These are phyloP conservation scores for Penicillium sp. DNA, from an alignment of 2,329 filamentous ascomycete genomes.

Conservation along the genomic window DNA sequence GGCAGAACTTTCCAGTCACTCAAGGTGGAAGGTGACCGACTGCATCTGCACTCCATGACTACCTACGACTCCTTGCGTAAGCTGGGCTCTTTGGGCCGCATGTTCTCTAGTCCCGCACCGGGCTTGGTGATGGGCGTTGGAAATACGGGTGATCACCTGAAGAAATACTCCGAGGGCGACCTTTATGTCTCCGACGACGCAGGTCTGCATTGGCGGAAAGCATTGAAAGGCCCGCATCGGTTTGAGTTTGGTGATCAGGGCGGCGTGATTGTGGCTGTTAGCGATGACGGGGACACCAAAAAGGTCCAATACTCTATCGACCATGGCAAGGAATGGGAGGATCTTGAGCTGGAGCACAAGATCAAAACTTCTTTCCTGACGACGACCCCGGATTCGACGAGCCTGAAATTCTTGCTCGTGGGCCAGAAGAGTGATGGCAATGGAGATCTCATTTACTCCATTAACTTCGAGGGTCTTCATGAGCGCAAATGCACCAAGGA, in stretches of 20 bases:
- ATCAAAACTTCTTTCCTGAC: constrained; percentile 74
- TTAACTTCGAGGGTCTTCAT: constrained; percentile 82
- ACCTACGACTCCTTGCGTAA: constrained; percentile 46
- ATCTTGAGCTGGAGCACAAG: constrained; percentile 67
- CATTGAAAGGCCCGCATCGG: constrained; percentile 78
- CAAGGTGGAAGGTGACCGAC: constrained; percentile 63
- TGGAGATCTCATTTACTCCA: constrained; percentile 64
- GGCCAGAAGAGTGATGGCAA: constrained; percentile 57
- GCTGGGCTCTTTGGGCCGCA: constrained; percentile 75
- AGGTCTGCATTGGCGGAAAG: constrained; percentile 77
- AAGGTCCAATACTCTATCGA: constrained; percentile 77
- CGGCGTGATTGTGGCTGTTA: constrained; percentile 80
- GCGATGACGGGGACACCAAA: constrained; percentile 64
- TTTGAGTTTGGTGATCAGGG: constrained; percentile 97
- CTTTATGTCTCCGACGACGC: constrained; percentile 91
- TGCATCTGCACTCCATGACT: constrained; percentile 93
- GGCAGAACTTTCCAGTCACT: constrained; percentile 80
- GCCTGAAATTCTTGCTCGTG: constrained; percentile 82
- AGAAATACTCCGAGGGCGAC: constrained; percentile 70
- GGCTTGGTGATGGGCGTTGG: constrained; percentile 93
- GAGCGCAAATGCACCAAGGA: constrained; percentile 74
- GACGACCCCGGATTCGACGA: constrained; percentile 90
- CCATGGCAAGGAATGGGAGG: constrained; percentile 81
- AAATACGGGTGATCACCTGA: constrained; percentile 77
- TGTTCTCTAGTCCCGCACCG: constrained; percentile 92